Base-by-base conservation (phyloP, 768 basidiomycete genomes). In the Agrocybe pediades region DNA sequence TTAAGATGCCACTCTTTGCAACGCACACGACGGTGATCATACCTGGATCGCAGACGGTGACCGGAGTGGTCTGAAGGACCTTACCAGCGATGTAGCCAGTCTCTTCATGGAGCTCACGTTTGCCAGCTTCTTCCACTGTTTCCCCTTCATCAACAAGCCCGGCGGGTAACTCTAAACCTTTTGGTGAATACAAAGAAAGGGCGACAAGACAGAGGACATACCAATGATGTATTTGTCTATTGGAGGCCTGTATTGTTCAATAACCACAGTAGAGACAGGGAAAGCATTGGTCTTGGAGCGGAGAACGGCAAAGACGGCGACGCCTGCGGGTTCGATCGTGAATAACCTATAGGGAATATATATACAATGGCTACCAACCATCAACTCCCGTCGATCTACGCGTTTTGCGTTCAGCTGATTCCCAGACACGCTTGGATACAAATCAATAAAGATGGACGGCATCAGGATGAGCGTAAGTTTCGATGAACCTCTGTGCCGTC, bases 161-260 rank as follows among this genome's bases (percentile, higher is more conserved):
- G 58, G 73, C 74, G 15, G 72, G 74, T 48, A 77, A 63, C 62
- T 78, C 71, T 73, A 58, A 16, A 56, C 21, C 25, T 26, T 26
- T 9, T 29, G 15, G 13, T 27, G 39, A 29, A 20, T 20, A 41
- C 6, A 27, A 13, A 46, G 5, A 16, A 57, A 36, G 46, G 41
- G 40, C 9, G 55, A 24, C 11, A 11, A 16, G n/a, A 20, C 39
- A 24, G 16, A 41, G 23, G 17, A 47, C 33, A 41, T 2, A 85
- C 92, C 94, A 54, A 96, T 79, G 54, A 90, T 79, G 57, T 81
- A 78, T 56, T 85, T 86, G 61, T 83, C 88, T 42, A 94, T 78
- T 0, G 95, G 92, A 0, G 96, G 94, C 21, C 96, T 85, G 68
- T 88, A 98, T 66, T 97, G 95, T 65, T 96, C 92, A 61, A 97